Evolutionary conservation across 2,329 filamentous ascomycete species (phyloP).

Genomic region (Calycina herbarum): DNA sequence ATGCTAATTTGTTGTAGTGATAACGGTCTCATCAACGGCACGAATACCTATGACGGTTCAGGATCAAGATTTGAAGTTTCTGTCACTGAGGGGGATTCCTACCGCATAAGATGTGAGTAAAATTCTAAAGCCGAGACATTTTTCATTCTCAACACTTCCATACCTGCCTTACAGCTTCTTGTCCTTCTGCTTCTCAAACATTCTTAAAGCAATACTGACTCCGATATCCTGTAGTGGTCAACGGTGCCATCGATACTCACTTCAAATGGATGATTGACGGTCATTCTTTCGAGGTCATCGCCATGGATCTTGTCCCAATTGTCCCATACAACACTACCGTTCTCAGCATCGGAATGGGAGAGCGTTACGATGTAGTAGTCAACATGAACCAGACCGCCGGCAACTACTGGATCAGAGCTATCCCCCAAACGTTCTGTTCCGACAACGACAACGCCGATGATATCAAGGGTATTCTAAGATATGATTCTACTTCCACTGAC

Average conservation of each 20-base stretch:
- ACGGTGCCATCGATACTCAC: slow-evolving; percentile 44
- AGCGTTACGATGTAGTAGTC: slow-evolving; percentile 46
- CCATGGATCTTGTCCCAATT: slow-evolving; percentile 62
- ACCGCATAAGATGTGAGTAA: slow-evolving; percentile 33
- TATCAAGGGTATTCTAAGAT: slow-evolving; percentile 11
- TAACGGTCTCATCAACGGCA: slow-evolving; percentile 25
- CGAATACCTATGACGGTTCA: slow-evolving; percentile 16
- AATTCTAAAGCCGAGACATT: too few relatives aligned
- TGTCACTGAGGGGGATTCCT: slow-evolving; percentile 39
- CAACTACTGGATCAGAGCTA: slow-evolving; percentile 52
- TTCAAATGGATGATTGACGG: slow-evolving; percentile 50
- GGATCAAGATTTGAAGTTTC: slow-evolving; percentile 19
- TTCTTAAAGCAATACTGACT: too few relatives aligned
- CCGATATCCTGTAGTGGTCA: slow-evolving; percentile 39
- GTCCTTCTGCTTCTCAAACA: too few relatives aligned
- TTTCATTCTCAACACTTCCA: too few relatives aligned
- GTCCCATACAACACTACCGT: slow-evolving; percentile 59
- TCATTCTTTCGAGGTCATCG: slow-evolving; percentile 57
- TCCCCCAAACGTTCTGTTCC: slow-evolving; percentile 5
- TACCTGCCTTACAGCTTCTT: too few relatives aligned
- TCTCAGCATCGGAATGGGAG: slow-evolving; percentile 58
- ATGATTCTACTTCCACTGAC: neutral
- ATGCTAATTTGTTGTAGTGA: too few relatives aligned
- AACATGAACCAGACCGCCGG: slow-evolving; percentile 45
- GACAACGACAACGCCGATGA: slow-evolving; percentile 10